Base-by-base conservation (phyloP, 345 rosid species). In the Tarenaya hassleriana region DNA sequence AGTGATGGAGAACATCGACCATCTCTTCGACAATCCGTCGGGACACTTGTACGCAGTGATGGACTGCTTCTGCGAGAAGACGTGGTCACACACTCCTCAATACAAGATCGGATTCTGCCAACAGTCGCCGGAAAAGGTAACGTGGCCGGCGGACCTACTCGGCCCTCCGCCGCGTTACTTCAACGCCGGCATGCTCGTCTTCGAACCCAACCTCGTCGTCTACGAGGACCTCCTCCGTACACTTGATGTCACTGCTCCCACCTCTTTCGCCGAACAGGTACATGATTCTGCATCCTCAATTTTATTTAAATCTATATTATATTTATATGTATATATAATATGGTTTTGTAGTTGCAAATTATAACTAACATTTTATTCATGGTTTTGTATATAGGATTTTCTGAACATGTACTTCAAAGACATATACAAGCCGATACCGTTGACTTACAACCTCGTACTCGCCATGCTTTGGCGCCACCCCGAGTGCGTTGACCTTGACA, bases 381-480 rank as follows among this genome's bases (percentile, higher is more conserved):
- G n/a, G n/a, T n/a, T n/a, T n/a, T n/a, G n/a, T n/a, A 45, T 52
- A 56, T 68, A 75, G 82, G 91, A 83, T 52, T 77, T 83, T 45
- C 45, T 83, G 58, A 83, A 77, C 71, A 60, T 61, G 69, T 80
- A 39, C 61, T 83, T 83, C 33, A 74, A 16, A 55, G 77, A 74
- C 18, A 52, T 68, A 8, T 80, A 72, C 77, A 72, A 70, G 74
- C 84, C 86, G 10, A 68, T 80, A 20, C 75, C 82, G 27, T 35
- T 44, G 0, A 47, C 16, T 0, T 80, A 80, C 73, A 83, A 80
- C 34, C 74, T 83, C 16, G 77, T 80, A 3, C 1, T 74, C 42
- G 91, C 86, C 49, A 60, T 80, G 80, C 69, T 80, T 0, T 83
- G 91, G 91, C 86, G 84, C 44, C 91, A 83, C 40, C 91, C 76